Evolutionary conservation across 129 eudicot species (phyloP).

Genomic region (Silybum marianum): DNA sequence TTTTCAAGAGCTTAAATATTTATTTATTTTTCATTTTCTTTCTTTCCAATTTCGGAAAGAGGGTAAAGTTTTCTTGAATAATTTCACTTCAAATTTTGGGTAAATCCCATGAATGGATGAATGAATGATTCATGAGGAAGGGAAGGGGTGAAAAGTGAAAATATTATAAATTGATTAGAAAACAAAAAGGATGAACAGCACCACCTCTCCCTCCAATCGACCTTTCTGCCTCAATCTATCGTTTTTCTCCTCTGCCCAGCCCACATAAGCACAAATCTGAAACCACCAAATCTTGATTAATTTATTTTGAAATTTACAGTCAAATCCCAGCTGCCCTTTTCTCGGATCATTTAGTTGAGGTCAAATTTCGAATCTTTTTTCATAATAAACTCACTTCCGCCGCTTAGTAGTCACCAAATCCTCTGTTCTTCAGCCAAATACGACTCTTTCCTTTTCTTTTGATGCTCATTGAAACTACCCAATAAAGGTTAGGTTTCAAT

Average conservation of each 20-base stretch:
- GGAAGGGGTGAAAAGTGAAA: neutral
- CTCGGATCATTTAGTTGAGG: conserved; percentile 23
- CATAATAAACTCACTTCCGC: neutral
- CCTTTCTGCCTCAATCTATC: conserved; percentile 18
- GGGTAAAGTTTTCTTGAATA: no score
- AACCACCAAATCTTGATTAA: neutral
- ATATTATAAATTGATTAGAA: neutral
- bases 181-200: conserved; percentile 10
- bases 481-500: conserved; percentile 20
- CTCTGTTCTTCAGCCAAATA: conserved; percentile 1
- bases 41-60: no score
- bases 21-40: neutral
- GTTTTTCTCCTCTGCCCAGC: conserved; percentile 18
- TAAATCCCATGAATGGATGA: neutral
- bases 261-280: neutral
- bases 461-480: conserved; percentile 19
- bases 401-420: neutral
- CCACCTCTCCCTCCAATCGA: conserved; percentile 35
- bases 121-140: neutral
- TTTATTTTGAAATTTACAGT: neutral
- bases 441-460: neutral
- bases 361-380: conserved; percentile 14
- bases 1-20: neutral
- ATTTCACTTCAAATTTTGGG: neutral
- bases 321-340: conserved; percentile 22